Base-by-base conservation (phyloP, 2,329 filamentous ascomycete genomes). In the Botrytis medusae region DNA sequence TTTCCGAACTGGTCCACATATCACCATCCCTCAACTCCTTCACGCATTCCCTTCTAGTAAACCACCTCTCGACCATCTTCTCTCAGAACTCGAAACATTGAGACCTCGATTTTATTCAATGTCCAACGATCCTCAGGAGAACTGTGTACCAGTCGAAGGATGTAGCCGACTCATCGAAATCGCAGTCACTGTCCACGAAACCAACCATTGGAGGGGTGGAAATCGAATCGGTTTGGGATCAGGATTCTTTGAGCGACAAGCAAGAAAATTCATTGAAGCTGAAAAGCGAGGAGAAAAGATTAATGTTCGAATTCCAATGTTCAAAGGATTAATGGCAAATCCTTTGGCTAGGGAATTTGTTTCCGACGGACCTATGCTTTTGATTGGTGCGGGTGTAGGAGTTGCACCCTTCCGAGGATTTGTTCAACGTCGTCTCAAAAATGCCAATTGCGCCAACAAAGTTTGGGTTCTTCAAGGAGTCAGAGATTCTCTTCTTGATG, bases 61-160 rank as follows among this genome's bases (percentile, higher is more conserved):
- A 81, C 96, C 96, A 71, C 94, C 95, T 6, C 86, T 99, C 78
- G 93, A 96, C 72, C 86, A 90, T 74, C 86, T 99, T 18, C 87
- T 98, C 51, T 93, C 92, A 3, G 88, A 92, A 61, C 88, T 98
- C 71, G 93, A 92, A 79, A 92, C 93, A 67, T 87, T 98, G 69
- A 98, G 98, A 95, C 96, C 96, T 4, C 93, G 96, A 74, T 99
- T 99, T 86, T 99, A 99, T 85, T 98, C 95, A 6, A 90, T 99
- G 22, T 98, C 95, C 71, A 98, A 97, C 82, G 96, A 99, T 80
- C 96, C 96, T 0, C 93, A 96, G 76, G 90, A 97, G 77, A 78
- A 77, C 42, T 81, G 79, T 70, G 77, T 79, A 1, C 77, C 77
- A 9, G 73, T 75, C 9, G 76, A 74, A 32, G 79, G 80, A 18